These are phyloP conservation scores for Viridothelium virens DNA, from an alignment of 495 filamentous ascomycete species.

Conservation along the genomic window DNA sequence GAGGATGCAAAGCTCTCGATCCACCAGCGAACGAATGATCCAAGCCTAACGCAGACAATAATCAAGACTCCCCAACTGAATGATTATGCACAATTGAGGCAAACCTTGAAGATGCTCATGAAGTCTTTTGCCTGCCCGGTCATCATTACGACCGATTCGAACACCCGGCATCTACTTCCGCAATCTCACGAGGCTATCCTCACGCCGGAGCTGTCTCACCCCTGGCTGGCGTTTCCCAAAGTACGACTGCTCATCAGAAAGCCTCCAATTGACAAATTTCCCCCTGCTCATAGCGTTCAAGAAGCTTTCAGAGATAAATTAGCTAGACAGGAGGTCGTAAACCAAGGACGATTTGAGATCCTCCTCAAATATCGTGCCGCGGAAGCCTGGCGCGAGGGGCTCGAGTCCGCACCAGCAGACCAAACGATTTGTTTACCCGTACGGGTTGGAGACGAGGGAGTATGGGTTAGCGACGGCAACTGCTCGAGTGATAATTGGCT, in stretches of 20 bases:
- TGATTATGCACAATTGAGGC: conserved; percentile 27
- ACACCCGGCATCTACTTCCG: conserved; percentile 26
- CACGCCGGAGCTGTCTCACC: conserved; percentile 36
- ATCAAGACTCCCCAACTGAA: neutral
- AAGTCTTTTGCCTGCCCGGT: conserved; percentile 28
- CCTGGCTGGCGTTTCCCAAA: conserved; percentile 43
- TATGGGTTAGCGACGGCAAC: neutral
- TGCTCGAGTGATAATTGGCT: neutral
- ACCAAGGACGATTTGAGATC: conserved; percentile 27
- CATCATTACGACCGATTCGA: conserved; percentile 24
- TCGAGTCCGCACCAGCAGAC: neutral
- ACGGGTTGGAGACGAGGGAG: conserved; percentile 1
- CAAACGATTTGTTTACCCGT: neutral
- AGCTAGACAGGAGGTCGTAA: conserved; percentile 39
- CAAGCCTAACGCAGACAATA: neutral
- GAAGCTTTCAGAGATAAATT: conserved; percentile 49
- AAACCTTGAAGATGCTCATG: conserved; percentile 18
- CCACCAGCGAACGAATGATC: neutral
- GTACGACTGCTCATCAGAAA: conserved; percentile 44
- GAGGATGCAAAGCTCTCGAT: conserved; percentile 34
- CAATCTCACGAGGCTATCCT: conserved; percentile 36
- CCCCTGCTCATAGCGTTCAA: conserved; percentile 44
- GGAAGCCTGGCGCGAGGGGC: conserved; percentile 16
- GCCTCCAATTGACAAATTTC: conserved; percentile 45
- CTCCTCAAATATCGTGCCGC: conserved; percentile 18